Conservation (phyloP, 495 filamentous ascomycete genomes). For the Daldinia caldariorum region DNA sequence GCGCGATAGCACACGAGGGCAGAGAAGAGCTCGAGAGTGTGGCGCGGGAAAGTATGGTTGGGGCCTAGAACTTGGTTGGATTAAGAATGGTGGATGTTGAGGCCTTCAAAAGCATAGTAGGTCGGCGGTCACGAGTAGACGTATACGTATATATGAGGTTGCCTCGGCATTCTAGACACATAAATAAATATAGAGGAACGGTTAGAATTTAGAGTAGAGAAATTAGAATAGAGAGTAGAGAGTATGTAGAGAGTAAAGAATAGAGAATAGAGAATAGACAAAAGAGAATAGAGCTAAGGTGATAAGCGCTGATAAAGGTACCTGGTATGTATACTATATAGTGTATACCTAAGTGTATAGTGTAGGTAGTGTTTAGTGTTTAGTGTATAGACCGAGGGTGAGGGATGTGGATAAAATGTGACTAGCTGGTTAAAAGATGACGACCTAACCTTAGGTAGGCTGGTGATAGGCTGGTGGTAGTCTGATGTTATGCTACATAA, state of each 20-base stretch:
- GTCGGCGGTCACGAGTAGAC: background rate
- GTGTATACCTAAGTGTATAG: too few relatives aligned
- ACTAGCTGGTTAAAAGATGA: too few relatives aligned
- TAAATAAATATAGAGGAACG: background rate
- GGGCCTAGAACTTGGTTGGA: conserved; percentile 4
- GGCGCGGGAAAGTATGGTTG: background rate
- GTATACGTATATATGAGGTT: background rate
- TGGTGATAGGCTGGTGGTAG: too few relatives aligned
- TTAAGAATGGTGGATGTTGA: background rate
- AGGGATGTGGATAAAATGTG: conserved; percentile 2
- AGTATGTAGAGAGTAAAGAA: too few relatives aligned
- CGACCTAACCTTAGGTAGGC: too few relatives aligned
- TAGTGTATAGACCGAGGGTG: background rate
- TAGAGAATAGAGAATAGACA: too few relatives aligned
- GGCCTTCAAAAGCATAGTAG: background rate
- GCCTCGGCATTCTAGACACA: conserved; percentile 13
- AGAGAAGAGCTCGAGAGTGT: background rate
- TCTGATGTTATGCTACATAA: too few relatives aligned
- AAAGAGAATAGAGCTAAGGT: too few relatives aligned
- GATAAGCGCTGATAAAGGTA: background rate
- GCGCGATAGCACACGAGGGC: background rate
- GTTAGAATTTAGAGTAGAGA: background rate
- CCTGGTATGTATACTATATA: too few relatives aligned
- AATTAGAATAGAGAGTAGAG: conserved; percentile 9
- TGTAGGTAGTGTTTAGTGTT: too few relatives aligned